Evolutionary conservation across 2,329 filamentous ascomycete species (phyloP), one percentile per base, ranked within the genome.

Genomic region (Colletotrichum magnum): DNA sequence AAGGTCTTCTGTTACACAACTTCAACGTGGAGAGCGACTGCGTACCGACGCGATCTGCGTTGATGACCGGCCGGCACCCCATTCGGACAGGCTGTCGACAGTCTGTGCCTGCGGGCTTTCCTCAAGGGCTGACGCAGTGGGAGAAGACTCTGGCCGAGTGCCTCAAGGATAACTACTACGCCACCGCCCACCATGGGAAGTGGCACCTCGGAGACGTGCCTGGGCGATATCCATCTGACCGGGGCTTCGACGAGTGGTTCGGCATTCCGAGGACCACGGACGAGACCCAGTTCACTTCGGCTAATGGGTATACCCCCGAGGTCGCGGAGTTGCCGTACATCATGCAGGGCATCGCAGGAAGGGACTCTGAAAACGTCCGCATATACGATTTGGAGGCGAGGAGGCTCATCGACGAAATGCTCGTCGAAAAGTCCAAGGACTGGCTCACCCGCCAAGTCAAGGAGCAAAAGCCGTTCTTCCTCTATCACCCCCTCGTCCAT

Each of bases 21-120:
- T 80, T 79, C 73, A 80, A 80, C n/a, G 77, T 80, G 4, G 77
- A 80, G 62, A 79, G 78, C 59, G 78, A 80, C 41, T 80, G 77
- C 15, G 77, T 80, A 0, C 76, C 78, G 3, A 80, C 78, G 0
- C 76, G 78, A 0, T 79, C 78, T 0, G 78, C 78, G 0, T 58
- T 80, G 5, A 80, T 80, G 78, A 80, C 78, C 0, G 77, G 78
- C 0, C 73, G 79, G 0, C 77, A 79, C 52, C 79, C 79, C 2
- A 79, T 80, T 6, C 77, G 77, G 1, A 80, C 79, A 0, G 77
- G 77, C 0, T 80, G 78, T 16, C 74, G 74, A 0, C 79, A 80
- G 26, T 79, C 75, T 1, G 77, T 80, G 0, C 78, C 78, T 0
- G 75, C 77, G 0, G 79, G 78, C 0, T 76, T 80, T 7, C 78